Conservation (phyloP, 352 stramenopile genomes). For the Globisporangium spiculum region DNA sequence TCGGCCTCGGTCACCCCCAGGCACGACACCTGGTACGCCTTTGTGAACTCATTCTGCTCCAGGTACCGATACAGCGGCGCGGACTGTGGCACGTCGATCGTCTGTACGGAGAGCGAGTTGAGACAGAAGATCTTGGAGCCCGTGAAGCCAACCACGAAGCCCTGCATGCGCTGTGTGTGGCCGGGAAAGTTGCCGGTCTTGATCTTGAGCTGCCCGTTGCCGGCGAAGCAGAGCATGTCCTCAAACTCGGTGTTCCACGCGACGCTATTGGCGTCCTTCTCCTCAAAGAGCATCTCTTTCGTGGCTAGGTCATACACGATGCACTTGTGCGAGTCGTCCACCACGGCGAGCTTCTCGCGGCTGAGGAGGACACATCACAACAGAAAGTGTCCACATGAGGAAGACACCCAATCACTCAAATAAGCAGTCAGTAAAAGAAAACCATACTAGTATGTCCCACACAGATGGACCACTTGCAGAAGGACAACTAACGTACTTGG, state of each 20-base stretch:
- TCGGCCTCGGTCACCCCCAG: constrained; percentile 93
- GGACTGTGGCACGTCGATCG: constrained; percentile 90
- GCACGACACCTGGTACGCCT: constrained; percentile 90
- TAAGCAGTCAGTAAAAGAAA: not conserved
- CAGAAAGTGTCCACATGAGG: constrained; percentile 7
- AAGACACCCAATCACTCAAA: not conserved
- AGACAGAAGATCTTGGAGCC: constrained; percentile 92
- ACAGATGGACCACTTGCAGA: not conserved
- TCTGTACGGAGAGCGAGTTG: constrained; percentile 82
- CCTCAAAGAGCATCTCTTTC: constrained; percentile 88
- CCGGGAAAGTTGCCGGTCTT: constrained; percentile 89
- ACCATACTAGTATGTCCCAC: not conserved
- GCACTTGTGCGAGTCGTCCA: constrained; percentile 89
- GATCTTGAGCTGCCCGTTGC: constrained; percentile 88
- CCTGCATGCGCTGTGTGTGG: constrained; percentile 88
- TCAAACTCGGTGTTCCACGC: constrained; percentile 94
- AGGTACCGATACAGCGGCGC: constrained; percentile 88
- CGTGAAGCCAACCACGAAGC: constrained; percentile 91
- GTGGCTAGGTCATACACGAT: constrained; percentile 90
- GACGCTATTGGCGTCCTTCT: constrained; percentile 85
- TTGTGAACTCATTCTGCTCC: constrained; percentile 85
- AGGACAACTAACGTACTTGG: constrained; percentile 53
- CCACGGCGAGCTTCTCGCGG: constrained; percentile 86
- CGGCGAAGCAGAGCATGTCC: constrained; percentile 93
- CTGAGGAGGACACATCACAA: constrained; percentile 24